Percentiles rank a stretch among this genome's conserved stretches.
Conservation (phyloP, 176 grass and related monocot genomes). For the Phoenix roebelenii region DNA sequence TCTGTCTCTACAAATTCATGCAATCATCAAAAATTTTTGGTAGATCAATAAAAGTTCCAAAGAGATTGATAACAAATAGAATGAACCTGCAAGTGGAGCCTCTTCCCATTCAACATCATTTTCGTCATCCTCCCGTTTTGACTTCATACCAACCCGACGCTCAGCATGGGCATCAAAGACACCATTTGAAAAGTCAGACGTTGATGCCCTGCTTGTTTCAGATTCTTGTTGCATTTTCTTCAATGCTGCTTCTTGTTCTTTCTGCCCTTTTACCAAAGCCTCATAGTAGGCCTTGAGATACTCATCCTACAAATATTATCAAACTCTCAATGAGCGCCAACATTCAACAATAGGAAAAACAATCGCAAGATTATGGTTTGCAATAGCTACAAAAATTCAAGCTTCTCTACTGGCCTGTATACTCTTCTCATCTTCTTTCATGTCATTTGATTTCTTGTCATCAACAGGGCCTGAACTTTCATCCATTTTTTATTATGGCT, state of each 20-base stretch:
- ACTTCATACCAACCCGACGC: slow-evolving; percentile 69
- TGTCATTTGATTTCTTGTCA: slow-evolving; percentile 53
- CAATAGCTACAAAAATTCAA: background rate
- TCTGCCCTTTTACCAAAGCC: slow-evolving; percentile 47
- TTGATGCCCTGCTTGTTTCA: slow-evolving; percentile 10
- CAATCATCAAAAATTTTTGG: slow-evolving; percentile 2
- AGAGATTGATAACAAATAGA: too few relatives aligned
- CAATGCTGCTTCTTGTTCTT: slow-evolving; percentile 38
- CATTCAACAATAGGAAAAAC: background rate
- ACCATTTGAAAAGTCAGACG: slow-evolving; percentile 18
- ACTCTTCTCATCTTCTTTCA: slow-evolving; percentile 59
- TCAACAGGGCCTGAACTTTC: slow-evolving; percentile 36
- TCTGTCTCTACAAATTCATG: background rate
- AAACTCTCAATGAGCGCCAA: slow-evolving; percentile 4
- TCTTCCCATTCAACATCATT: slow-evolving; percentile 73
- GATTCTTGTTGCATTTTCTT: slow-evolving; percentile 34
- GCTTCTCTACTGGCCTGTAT: slow-evolving; percentile 40
- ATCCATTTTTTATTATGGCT: slow-evolving; percentile 19
- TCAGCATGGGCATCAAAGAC: slow-evolving; percentile 30
- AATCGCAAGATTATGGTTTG: background rate
- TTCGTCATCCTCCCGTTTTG: slow-evolving; percentile 56
- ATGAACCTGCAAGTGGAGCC: slow-evolving; percentile 38
- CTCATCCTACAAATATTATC: slow-evolving; percentile 52
- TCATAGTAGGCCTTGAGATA: slow-evolving; percentile 83
- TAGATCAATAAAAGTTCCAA: too few relatives aligned